A percentile compares a stretch with the other conserved stretches of the same genome.
phyloP scores from a whole-genome alignment of 2,329 filamentous ascomycete species.

The Zymoseptoria pseudotritici region DNA sequence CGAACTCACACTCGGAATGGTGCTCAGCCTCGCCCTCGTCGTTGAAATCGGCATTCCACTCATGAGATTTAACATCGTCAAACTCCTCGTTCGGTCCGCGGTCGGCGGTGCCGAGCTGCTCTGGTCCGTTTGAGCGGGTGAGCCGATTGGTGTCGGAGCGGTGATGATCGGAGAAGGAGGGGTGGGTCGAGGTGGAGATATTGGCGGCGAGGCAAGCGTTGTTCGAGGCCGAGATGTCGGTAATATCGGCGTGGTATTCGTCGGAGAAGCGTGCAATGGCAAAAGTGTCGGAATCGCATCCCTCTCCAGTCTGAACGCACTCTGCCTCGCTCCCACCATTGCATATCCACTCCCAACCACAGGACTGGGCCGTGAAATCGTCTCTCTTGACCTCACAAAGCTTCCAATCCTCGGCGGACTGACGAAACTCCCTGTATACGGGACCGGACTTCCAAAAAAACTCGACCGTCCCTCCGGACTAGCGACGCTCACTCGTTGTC shows the following conservation, averaged over 20 bases:
- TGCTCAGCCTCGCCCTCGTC: background rate
- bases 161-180: too few species aligned
- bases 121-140: background rate
- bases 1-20: background rate
- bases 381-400: background rate
- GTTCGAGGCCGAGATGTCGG: too few species aligned
- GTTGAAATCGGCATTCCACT: background rate
- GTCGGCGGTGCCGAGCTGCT: background rate
- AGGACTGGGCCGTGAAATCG: background rate
- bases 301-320: too few species aligned
- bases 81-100: background rate
- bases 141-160: background rate
- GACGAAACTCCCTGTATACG: background rate
- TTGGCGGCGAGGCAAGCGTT: too few species aligned
- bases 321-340: too few species aligned
- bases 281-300: too few species aligned
- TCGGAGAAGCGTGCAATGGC: too few species aligned
- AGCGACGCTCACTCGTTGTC: background rate
- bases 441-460: background rate
- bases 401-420: background rate
- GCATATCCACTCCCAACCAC: background rate
- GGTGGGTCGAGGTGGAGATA: too few species aligned
- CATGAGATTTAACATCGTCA: background rate
- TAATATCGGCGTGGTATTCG: too few species aligned
- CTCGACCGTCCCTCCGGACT: background rate